These are phyloP conservation scores for Aegilops bicornis DNA, from an alignment of 176 grass and related monocot species.

Conservation along the genomic window DNA sequence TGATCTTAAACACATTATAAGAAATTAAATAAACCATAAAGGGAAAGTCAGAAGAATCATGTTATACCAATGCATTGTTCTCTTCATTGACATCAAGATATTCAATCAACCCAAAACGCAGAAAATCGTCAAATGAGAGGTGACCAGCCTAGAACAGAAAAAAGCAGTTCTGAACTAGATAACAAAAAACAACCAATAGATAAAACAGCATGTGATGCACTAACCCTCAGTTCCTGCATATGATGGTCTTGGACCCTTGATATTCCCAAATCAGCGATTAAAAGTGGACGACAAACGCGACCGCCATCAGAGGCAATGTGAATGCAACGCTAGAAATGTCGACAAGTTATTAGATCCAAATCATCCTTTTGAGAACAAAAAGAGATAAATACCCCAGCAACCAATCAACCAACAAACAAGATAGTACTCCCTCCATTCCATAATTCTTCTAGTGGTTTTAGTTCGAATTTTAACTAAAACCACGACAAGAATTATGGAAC, in stretches of 20 bases:
- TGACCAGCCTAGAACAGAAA: constrained; percentile 52
- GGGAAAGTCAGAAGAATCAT: background rate
- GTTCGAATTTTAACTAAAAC: too few relatives aligned
- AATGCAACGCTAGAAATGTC: constrained; percentile 57
- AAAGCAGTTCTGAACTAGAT: constrained; percentile 5
- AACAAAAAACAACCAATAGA: constrained; percentile 22
- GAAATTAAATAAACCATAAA: constrained; percentile 15
- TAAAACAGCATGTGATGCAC: constrained; percentile 20
- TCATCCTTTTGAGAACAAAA: background rate
- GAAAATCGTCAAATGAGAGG: constrained; percentile 79
- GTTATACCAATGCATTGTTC: constrained; percentile 83
- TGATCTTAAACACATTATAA: constrained; percentile 12
- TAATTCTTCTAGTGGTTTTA: too few relatives aligned
- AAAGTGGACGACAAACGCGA: constrained; percentile 86
- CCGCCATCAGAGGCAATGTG: constrained; percentile 92
- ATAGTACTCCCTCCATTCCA: too few relatives aligned
- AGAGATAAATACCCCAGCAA: background rate
- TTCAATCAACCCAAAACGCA: constrained; percentile 76
- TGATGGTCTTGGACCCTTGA: constrained; percentile 83
- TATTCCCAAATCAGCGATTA: constrained; percentile 79
- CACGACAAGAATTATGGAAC: too few relatives aligned
- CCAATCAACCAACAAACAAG: background rate
- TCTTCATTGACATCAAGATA: constrained; percentile 99
- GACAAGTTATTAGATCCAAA: constrained; percentile 34
- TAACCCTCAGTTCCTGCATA: constrained; percentile 79